Evolutionary conservation across 257 asterid genomes (phyloP), one percentile per base, ranked within the genome.

Genomic region (Datura wrightii): DNA sequence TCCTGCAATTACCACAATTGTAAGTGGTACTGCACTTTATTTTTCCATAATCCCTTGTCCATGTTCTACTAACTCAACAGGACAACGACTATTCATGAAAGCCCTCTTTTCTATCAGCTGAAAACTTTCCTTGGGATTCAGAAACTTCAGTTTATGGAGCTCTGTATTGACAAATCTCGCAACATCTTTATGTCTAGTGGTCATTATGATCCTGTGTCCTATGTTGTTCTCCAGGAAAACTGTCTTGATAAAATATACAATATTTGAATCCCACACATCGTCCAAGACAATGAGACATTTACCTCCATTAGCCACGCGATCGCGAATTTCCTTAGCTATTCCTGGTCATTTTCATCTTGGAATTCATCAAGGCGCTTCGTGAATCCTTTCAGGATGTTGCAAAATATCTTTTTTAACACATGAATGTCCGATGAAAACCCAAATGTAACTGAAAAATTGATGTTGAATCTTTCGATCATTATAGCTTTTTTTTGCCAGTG

Each of bases 1-100:
- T 60, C 93, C 93, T 19, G 91, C 93, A 59, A 89, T 85, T 9
- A 90, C 88, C 60, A 90, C 90, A 18, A 92, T 86, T 4, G 95
- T 90, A 24, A 91, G 89, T 54, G 95, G 93, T 14, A 92, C 80
- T 34, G 91, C 90, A 3, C 16, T 24, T 44, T 91, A 92, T 53
- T 56, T 83, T 2, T 10, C 19, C 0, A 84, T 83, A 9, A 91
- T 88, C 8, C 16, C 24, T 10, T 2, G 53, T 80, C 90, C 91
- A 24, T 8, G 83, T 10, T 0, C 59, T 5, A 54, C 72, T 8
- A 91, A 74, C 10, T 88, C 90, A 0, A 18, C 0, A 5, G 89
- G 92, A 58, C 83, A 87, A 2, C 31, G 59, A 0, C 83, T 60
- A 42, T 13, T 19, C 7, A 89, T 87, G 53, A 90, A 90, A 39